Evolutionary conservation across 805 yeast genomes (phyloP), one percentile per base, ranked within the genome.

Genomic region (Isabelozyma heimii): DNA sequence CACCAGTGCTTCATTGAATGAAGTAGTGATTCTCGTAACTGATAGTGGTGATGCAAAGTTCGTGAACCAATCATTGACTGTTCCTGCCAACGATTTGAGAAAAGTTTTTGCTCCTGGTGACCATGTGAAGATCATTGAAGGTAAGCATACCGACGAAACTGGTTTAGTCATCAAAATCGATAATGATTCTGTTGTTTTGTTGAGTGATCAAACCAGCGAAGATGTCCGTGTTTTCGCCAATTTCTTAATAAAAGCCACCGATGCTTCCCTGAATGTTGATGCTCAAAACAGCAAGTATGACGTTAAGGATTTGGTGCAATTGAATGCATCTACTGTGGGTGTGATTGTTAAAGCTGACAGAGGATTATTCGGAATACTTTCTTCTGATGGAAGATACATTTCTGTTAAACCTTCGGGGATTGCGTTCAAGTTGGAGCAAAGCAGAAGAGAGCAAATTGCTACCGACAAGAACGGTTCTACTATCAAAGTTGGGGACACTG

Each of bases 201-300:
- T 94, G 56, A 86, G 96, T 44, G 97, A 94, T 63, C 91, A 91
- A 68, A 85, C 96, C 1, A 83, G 82, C 59, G 84, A 86, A 57
- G 98, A 94, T 66, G 81, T 94, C 39, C 87, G 96, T 14, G 97
- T 94, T 4, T 92, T 95, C 61, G 89, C 97, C 20, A 90, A 91
- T 61, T 92, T 89, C 62, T 73, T 94, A 63, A 85, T 91, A 50
- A 89, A 88, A 61, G 96, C 97, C 16, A 83, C 94, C n/a, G 97
- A 91, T 66, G 83, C 92, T 9, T 83, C 90, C 1, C 60, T 65
- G 45, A 61, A 62, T 47, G 63, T 65, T 6, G 81, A 84, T 35
- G 77, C 87, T n/a, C 80, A 85, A 49, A 81, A 84, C 50, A 91
- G 91, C 53, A 82, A 85, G 59, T 94, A 85, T 67, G 94, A 89